These are phyloP conservation scores for Phlebopus sp. DNA, from an alignment of 1,284 basidiomycete species.

Conservation along the genomic window DNA sequence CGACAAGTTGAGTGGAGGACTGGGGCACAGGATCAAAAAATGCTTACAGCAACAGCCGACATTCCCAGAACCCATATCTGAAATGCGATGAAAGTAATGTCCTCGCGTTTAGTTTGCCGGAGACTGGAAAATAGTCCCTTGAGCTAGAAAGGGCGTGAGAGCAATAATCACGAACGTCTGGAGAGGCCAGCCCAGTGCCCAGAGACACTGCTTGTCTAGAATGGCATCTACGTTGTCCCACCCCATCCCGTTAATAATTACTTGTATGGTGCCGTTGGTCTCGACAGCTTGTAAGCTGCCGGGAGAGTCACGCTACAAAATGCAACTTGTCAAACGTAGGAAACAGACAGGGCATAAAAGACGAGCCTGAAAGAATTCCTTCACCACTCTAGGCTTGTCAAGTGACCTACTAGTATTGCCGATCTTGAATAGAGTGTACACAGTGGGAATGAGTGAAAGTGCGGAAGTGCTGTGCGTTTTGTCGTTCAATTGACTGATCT, in stretches of 20 bases:
- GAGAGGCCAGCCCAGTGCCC: conserved; percentile 64
- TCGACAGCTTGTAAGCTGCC: conserved; percentile 7
- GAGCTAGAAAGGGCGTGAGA: not conserved
- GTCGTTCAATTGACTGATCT: not conserved
- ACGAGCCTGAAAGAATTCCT: too few species aligned
- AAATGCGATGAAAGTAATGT: conserved; percentile 73
- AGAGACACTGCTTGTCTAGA: conserved; percentile 48
- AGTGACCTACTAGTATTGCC: not conserved
- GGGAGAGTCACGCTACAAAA: conserved; percentile 5
- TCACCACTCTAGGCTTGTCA: too few species aligned
- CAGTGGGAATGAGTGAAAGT: not conserved
- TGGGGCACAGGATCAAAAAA: not conserved
- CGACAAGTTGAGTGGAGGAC: not conserved
- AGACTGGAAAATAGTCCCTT: conserved; percentile 41
- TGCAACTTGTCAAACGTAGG: conserved; percentile 2
- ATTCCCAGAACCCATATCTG: conserved; percentile 79
- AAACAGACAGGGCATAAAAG: too few species aligned
- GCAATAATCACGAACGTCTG: conserved; percentile 45
- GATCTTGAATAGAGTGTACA: not conserved
- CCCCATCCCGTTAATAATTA: conserved; percentile 44
- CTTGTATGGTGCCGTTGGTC: conserved; percentile 36
- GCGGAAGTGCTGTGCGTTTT: not conserved
- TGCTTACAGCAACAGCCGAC: conserved; percentile 63
- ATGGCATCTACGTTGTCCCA: conserved; percentile 33
- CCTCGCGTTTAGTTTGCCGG: conserved; percentile 71